These are phyloP conservation scores for Hysterangium stoloniferum DNA, from an alignment of 768 basidiomycete species.

Conservation along the genomic window DNA sequence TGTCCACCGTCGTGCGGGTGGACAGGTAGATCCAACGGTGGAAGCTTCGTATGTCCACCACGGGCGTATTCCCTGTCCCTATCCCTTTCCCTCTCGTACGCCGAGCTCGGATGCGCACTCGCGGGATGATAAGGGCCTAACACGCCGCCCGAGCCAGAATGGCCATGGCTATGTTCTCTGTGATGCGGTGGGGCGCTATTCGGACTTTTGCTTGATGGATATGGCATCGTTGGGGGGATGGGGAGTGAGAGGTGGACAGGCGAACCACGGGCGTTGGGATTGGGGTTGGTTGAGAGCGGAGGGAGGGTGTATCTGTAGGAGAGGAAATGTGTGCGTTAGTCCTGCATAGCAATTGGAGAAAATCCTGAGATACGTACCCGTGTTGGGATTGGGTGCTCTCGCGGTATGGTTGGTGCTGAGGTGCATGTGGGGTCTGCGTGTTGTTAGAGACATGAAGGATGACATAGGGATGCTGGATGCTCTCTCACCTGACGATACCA, in stretches of 20 bases:
- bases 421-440: not conserved
- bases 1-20: not conserved
- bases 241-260: slow-evolving; percentile 20
- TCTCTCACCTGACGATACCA: slow-evolving; percentile 3
- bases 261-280: not conserved
- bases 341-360: not conserved
- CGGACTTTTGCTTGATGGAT: slow-evolving; percentile 16
- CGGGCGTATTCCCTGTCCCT: not conserved
- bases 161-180: slow-evolving; percentile 6
- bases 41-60: not conserved
- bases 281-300: slow-evolving; percentile 1
- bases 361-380: not conserved
- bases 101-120: slow-evolving; percentile 4
- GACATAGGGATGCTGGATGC: not conserved
- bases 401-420: not conserved
- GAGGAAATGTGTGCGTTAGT: not conserved
- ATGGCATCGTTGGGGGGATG: slow-evolving; percentile 27
- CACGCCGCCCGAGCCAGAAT: slow-evolving; percentile 1
- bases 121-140: slow-evolving; percentile 11
- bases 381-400: not conserved
- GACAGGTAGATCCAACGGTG: not conserved
- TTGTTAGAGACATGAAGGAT: not conserved
- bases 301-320: slow-evolving; percentile 8
- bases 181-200: slow-evolving; percentile 7
- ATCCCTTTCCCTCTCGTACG: not conserved